Conservation (phyloP, 345 rosid genomes). For the Kandelia obovata region DNA sequence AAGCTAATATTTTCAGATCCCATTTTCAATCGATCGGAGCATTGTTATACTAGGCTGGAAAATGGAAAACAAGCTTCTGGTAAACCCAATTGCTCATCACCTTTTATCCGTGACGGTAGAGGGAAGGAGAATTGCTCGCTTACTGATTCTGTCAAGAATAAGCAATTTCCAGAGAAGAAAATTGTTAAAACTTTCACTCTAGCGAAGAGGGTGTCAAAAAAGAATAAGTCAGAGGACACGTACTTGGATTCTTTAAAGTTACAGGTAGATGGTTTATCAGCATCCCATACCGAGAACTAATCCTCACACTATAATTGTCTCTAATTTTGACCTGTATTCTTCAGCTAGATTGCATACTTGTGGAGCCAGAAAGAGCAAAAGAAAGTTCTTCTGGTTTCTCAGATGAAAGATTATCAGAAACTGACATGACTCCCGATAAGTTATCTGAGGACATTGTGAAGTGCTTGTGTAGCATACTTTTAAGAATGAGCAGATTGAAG, state of each 20-base stretch:
- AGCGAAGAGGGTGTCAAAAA: slow-evolving; percentile 36
- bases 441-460: slow-evolving; percentile 68
- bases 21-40: slow-evolving; percentile 27
- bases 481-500: slow-evolving; percentile 60
- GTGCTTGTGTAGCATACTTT: slow-evolving; percentile 58
- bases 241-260: slow-evolving; percentile 31
- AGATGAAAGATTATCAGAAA: slow-evolving; percentile 38
- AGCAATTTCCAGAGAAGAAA: slow-evolving; percentile 54
- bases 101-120: slow-evolving; percentile 28
- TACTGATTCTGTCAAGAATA: slow-evolving; percentile 47
- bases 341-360: slow-evolving; percentile 66
- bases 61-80: slow-evolving; percentile 44
- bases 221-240: slow-evolving; percentile 32
- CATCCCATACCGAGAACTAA: not conserved
- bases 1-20: slow-evolving; percentile 53
- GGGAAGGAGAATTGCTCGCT: slow-evolving; percentile 69
- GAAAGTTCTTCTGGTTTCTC: slow-evolving; percentile 45
- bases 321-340: slow-evolving; percentile 19
- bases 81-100: slow-evolving; percentile 34
- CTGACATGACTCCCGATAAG: slow-evolving; percentile 52
- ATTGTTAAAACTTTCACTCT: slow-evolving; percentile 40
- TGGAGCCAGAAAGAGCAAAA: slow-evolving; percentile 51
- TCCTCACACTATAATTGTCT: not conserved
- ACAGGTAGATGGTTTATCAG: slow-evolving; percentile 26
- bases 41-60: slow-evolving; percentile 26